phyloP scores from a whole-genome alignment of 148 eudicot genomes.

The Camellia granthamiana region DNA sequence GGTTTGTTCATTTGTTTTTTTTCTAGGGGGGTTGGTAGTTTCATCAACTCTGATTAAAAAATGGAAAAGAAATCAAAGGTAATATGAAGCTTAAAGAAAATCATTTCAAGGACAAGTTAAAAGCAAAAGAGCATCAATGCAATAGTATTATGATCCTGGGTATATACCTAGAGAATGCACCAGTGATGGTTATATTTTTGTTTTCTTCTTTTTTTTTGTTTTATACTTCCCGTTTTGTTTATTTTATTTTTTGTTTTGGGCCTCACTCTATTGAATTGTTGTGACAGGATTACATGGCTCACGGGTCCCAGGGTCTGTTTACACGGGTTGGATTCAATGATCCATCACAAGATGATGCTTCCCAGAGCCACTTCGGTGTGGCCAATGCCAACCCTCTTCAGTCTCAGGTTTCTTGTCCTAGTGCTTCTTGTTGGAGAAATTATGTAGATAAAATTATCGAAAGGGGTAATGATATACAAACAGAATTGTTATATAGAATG shows the following conservation, averaged over 20 bases:
- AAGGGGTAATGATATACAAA: neutral
- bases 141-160: neutral
- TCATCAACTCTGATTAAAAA: neutral
- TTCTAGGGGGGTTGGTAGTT: neutral
- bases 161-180: neutral
- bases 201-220: neutral
- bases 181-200: neutral
- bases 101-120: neutral
- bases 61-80: neutral
- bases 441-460: neutral
- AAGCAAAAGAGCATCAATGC: neutral
- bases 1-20: conserved; percentile 38
- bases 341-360: conserved; percentile 86
- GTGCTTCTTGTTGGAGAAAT: neutral
- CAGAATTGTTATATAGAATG: too few species aligned
- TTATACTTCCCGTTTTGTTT: neutral
- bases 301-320: conserved; percentile 94
- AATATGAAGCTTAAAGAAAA: neutral
- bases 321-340: conserved; percentile 88
- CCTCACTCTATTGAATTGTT: conserved; percentile 16
- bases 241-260: neutral
- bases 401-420: conserved; percentile 60
- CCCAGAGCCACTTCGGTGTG: conserved; percentile 68
- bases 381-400: conserved; percentile 65
- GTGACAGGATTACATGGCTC: conserved; percentile 86